phyloP scores from a whole-genome alignment of 2,329 filamentous ascomycete genomes.

The Penicillium sp. region DNA sequence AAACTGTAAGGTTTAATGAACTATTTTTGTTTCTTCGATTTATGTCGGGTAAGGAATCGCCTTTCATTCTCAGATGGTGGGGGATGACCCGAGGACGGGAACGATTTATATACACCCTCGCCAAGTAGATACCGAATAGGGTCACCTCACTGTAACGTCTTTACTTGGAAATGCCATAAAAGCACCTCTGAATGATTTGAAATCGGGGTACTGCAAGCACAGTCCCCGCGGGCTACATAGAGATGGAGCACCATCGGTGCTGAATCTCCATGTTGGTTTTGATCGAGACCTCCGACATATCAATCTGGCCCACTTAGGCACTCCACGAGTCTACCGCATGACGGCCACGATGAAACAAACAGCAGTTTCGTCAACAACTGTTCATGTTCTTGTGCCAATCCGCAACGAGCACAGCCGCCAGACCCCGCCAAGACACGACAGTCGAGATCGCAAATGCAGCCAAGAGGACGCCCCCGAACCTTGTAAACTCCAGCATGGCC shows the following conservation, averaged over 20 bases:
- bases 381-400: background rate
- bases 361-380: background rate
- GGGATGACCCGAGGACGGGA: background rate
- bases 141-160: background rate
- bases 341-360: background rate
- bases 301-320: background rate
- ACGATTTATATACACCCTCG: background rate
- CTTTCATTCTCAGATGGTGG: background rate
- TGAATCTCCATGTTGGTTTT: background rate
- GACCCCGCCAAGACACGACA: background rate
- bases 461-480: background rate
- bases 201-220: background rate
- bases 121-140: background rate
- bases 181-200: background rate
- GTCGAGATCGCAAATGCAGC: background rate
- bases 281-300: background rate
- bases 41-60: no score
- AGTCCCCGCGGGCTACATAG: background rate
- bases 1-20: no score
- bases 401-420: background rate
- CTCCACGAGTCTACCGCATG: background rate
- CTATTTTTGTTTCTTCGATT: no score
- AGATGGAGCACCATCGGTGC: background rate
- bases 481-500: background rate
- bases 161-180: background rate